Base-by-base conservation (phyloP, 2,329 filamentous ascomycete species). In the Thelonectria rubi region DNA sequence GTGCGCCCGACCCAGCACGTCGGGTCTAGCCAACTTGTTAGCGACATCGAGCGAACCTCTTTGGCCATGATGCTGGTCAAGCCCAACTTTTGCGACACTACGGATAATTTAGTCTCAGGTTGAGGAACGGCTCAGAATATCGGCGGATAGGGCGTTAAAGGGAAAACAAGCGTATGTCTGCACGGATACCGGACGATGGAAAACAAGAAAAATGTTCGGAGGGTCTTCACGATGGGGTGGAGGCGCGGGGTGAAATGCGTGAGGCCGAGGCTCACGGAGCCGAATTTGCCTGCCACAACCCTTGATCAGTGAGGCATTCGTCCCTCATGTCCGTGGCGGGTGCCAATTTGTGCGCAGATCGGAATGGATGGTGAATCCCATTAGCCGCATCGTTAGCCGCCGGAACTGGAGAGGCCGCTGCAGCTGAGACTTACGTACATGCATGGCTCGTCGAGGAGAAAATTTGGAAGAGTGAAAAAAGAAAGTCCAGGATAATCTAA, bases 21-120 rank as follows among this genome's bases (percentile, higher is more conserved):
- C 63, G 50, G 32, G 40, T 55, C 65, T 60, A 54, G 66, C 58
- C 58, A 63, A 45, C 51, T 61, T 53, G 59, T 63, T 60, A 46
- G 66, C 56, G 63, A 66, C 60, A 65, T 65, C 57, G 65, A 64
- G 61, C 56, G 47, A 54, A 56, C 52, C 30, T 12, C 12, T 21
- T 15, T 43, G 53, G 10, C 43, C 39, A 5, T 34, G 37, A 39
- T 51, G 17, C 50, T 50, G 55, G 60, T 62, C 55, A 62, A 62
- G 55, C 55, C 51, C 45, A 55, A 50, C 37, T 34, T 55, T 20
- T 17, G 40, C 17, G 26, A 30, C 26, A 30, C 26, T 30, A 9
- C 26, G 26, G 26, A 30, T 30, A 30, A 30, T 30, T 30, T 30
- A 30, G 26, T 9, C 10, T 30, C 10, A 9, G 10, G 26, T 30